phyloP scores from a whole-genome alignment of 2,329 filamentous ascomycete genomes.

The Lachnellula arida region DNA sequence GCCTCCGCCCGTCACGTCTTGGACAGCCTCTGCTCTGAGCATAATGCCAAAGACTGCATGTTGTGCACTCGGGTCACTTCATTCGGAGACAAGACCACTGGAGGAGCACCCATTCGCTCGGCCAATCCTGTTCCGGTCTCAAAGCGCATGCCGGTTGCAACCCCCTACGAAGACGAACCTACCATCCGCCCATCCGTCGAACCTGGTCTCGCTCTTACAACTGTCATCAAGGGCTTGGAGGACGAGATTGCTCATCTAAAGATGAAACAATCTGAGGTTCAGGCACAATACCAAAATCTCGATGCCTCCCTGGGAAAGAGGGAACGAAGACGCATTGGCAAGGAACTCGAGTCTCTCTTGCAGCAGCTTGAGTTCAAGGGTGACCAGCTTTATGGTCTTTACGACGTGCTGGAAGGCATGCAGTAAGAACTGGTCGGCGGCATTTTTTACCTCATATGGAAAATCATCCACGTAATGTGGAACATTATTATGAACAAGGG shows the following conservation, averaged over 20 bases:
- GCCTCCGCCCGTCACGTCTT: slow-evolving; percentile 48
- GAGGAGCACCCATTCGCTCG: slow-evolving; percentile 47
- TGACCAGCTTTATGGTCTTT: slow-evolving; percentile 75
- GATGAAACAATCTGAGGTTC: slow-evolving; percentile 58
- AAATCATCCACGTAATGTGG: not conserved
- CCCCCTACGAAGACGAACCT: slow-evolving; percentile 33
- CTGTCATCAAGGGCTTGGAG: slow-evolving; percentile 76
- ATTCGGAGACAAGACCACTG: slow-evolving; percentile 31
- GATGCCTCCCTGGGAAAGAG: slow-evolving; percentile 63
- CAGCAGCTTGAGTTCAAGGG: slow-evolving; percentile 66
- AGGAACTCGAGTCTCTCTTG: slow-evolving; percentile 57
- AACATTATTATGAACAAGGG: not conserved
- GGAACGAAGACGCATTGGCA: slow-evolving; percentile 56
- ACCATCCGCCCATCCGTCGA: slow-evolving; percentile 42
- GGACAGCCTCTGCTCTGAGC: slow-evolving; percentile 46
- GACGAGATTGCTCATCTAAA: slow-evolving; percentile 78
- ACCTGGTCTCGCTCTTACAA: slow-evolving; percentile 50
- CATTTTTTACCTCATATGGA: not conserved
- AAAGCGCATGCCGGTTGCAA: slow-evolving; percentile 46
- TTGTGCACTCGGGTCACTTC: slow-evolving; percentile 52
- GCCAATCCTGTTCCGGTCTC: slow-evolving; percentile 63
- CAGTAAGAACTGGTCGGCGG: not conserved
- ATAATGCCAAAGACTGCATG: slow-evolving; percentile 52
- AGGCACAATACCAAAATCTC: slow-evolving; percentile 58
- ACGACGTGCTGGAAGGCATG: slow-evolving; percentile 56